Evolutionary conservation across 192 early-diverging fungal genomes (phyloP).

Genomic region (Pilobolus umbonatus): DNA sequence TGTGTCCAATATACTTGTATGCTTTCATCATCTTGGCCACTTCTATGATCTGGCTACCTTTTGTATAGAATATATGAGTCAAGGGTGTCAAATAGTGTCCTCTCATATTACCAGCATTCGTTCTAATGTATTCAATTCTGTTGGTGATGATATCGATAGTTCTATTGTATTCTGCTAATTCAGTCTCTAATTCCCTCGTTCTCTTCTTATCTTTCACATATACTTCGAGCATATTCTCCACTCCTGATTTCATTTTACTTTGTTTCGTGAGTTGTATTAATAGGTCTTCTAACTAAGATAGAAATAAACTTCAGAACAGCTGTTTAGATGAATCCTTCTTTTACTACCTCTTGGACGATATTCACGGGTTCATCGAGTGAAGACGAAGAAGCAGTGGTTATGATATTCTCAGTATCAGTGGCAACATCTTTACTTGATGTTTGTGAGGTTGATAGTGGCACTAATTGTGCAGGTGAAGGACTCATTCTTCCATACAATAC

Average conservation of each 20-base stretch:
- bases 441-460: not conserved
- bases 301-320: not conserved
- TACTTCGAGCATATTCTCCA: slow-evolving; percentile 41
- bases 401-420: not conserved
- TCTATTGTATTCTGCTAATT: slow-evolving; percentile 23
- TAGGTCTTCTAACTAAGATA: slow-evolving; percentile 27
- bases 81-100: slow-evolving; percentile 45
- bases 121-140: slow-evolving; percentile 26
- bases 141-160: slow-evolving; percentile 27
- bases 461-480: slow-evolving; percentile 13
- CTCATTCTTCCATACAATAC: not conserved
- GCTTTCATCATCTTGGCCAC: slow-evolving; percentile 12
- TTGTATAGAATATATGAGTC: slow-evolving; percentile 15
- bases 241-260: slow-evolving; percentile 35
- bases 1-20: slow-evolving; percentile 53
- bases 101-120: slow-evolving; percentile 13
- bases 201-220: slow-evolving; percentile 33
- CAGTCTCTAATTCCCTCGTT: slow-evolving; percentile 33
- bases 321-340: not conserved
- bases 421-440: not conserved
- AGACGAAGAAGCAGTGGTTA: slow-evolving; percentile 2
- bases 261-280: slow-evolving; percentile 28
- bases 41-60: slow-evolving; percentile 15
- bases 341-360: slow-evolving; percentile 3
- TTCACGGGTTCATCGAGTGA: not conserved